phyloP scores from a whole-genome alignment of 805 yeast species.

The Candida gorgasii region DNA sequence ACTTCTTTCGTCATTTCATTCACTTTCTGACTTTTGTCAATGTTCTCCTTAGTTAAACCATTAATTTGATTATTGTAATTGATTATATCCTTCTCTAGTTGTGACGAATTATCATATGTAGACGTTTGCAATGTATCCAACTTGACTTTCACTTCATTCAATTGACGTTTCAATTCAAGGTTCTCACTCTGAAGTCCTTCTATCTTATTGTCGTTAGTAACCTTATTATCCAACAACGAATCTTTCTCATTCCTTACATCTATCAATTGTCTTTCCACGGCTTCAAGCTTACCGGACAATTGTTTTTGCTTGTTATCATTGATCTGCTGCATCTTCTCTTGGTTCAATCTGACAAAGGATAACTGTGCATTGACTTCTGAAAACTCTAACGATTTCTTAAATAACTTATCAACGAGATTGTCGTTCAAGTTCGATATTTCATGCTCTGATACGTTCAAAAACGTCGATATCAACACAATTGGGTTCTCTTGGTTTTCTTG shows the following conservation, averaged over 20 bases:
- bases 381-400: constrained; percentile 26
- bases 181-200: constrained; percentile 19
- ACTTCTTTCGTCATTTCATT: constrained; percentile 37
- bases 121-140: constrained; percentile 14
- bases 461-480: constrained; percentile 25
- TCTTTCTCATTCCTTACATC: constrained; percentile 24
- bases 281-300: constrained; percentile 23
- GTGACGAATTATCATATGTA: constrained; percentile 10
- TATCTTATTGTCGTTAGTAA: constrained; percentile 17
- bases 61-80: constrained; percentile 29
- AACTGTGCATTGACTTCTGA: constrained; percentile 32
- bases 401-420: constrained; percentile 21
- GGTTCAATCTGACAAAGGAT: constrained; percentile 34
- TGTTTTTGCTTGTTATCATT: constrained; percentile 24
- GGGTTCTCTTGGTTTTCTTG: constrained; percentile 2
- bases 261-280: constrained; percentile 21
- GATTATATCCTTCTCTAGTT: constrained; percentile 25
- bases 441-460: constrained; percentile 26
- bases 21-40: constrained; percentile 36
- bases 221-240: constrained; percentile 20
- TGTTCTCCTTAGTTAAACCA: constrained; percentile 32
- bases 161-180: constrained; percentile 16
- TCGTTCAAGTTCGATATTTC: constrained; percentile 14
- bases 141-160: constrained; percentile 19
- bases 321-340: constrained; percentile 32